Percentiles rank a stretch among this genome's conserved stretches.
phyloP scores from a whole-genome alignment of 1,139 yeast genomes.

The Torulaspora pretoriensis region DNA sequence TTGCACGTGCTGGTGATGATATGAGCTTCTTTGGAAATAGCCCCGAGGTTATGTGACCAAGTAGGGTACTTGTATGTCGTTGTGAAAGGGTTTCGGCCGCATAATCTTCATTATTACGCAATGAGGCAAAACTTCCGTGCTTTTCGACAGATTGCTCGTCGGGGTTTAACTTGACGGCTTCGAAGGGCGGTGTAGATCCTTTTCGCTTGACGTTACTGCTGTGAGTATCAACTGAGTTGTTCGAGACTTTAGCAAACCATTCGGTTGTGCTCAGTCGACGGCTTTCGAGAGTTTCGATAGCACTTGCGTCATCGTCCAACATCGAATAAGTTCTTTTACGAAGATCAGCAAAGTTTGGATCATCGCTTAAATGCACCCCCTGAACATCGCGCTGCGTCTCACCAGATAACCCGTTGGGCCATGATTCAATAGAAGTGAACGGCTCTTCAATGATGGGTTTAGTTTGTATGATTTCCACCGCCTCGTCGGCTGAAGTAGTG shows the following conservation, averaged over 20 bases:
- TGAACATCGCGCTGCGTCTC: neutral
- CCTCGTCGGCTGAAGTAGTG: neutral
- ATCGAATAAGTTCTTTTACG: neutral
- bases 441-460: slow-evolving; percentile 11
- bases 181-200: neutral
- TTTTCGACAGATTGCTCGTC: neutral
- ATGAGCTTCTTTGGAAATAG: slow-evolving; percentile 7
- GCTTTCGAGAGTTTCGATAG: neutral
- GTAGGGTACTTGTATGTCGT: neutral
- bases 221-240: neutral
- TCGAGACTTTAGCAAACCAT: neutral
- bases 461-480: slow-evolving; percentile 2
- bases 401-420: neutral
- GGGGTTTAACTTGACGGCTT: neutral
- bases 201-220: neutral
- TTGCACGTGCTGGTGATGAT: slow-evolving; percentile 19
- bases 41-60: neutral
- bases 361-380: neutral
- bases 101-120: neutral
- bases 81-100: neutral
- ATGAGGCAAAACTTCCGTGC: neutral
- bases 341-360: neutral
- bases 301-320: neutral
- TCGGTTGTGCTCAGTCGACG: neutral
- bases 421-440: neutral